phyloP scores from a whole-genome alignment of 1,284 basidiomycete species.

The Psilocybe mexicana region DNA sequence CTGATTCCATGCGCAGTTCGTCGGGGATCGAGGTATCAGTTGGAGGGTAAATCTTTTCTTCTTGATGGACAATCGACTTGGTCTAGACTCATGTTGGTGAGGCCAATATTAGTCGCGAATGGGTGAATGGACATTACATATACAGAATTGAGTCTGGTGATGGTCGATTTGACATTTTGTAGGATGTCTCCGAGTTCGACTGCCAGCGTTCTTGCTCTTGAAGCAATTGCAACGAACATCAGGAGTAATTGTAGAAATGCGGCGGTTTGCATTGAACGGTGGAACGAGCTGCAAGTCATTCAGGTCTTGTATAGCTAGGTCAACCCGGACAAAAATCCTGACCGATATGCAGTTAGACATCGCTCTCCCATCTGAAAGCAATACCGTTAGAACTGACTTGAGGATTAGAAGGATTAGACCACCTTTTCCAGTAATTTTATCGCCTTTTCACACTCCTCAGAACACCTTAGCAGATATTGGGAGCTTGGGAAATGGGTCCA shows the following conservation, averaged over 20 bases:
- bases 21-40: not conserved
- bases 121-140: not conserved
- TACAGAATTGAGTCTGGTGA: slow-evolving; percentile 11
- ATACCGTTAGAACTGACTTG: not conserved
- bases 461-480: slow-evolving; percentile 32
- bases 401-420: not conserved
- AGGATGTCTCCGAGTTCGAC: slow-evolving; percentile 44
- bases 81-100: not conserved
- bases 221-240: slow-evolving; percentile 57
- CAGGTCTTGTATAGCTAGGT: slow-evolving; percentile 10
- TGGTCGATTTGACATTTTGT: slow-evolving; percentile 17
- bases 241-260: slow-evolving; percentile 70
- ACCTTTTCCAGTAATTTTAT: slow-evolving; percentile 49
- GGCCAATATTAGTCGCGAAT: not conserved
- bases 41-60: not conserved
- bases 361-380: slow-evolving; percentile 49
- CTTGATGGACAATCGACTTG: not conserved
- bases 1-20: not conserved
- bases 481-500: slow-evolving; percentile 60
- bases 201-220: slow-evolving; percentile 53
- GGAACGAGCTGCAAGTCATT: slow-evolving; percentile 48
- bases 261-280: slow-evolving; percentile 64
- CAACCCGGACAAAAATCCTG: slow-evolving; percentile 19
- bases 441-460: slow-evolving; percentile 37
- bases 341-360: slow-evolving; percentile 52